Evolutionary conservation across 1,284 basidiomycete genomes (phyloP).

Genomic region (Marasmius oreades): DNA sequence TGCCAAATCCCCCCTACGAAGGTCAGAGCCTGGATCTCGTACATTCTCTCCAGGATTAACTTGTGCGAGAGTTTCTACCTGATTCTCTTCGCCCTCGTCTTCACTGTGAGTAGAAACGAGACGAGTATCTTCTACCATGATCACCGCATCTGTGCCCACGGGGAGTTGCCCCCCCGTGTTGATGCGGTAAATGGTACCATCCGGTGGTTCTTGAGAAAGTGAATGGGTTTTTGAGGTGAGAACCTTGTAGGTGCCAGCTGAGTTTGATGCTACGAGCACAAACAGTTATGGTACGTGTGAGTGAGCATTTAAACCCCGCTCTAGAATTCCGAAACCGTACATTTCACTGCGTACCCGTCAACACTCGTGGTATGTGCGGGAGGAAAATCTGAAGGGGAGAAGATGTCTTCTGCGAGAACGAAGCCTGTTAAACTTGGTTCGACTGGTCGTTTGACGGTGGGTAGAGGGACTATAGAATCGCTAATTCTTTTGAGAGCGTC

Average conservation of each 20-base stretch:
- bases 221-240: conserved; percentile 54
- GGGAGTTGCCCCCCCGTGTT: conserved; percentile 81
- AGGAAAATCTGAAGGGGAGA: conserved; percentile 62
- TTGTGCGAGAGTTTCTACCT: conserved; percentile 64
- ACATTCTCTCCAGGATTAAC: conserved; percentile 72
- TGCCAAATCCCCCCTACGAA: conserved; percentile 63
- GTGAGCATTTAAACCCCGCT: neutral
- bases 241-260: conserved; percentile 68
- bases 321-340: conserved; percentile 29
- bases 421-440: conserved; percentile 54
- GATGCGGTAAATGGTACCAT: conserved; percentile 64
- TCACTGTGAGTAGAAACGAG: conserved; percentile 48
- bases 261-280: conserved; percentile 45
- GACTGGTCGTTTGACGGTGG: conserved; percentile 38
- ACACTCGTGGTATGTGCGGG: conserved; percentile 72
- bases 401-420: conserved; percentile 74
- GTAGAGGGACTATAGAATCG: conserved; percentile 44
- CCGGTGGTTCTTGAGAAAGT: conserved; percentile 38
- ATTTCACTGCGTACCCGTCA: conserved; percentile 82
- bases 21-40: conserved; percentile 72
- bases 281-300: neutral
- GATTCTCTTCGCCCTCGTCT: conserved; percentile 56
- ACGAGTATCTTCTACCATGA: conserved; percentile 91
- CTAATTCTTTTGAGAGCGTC: conserved; percentile 61
- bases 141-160: conserved; percentile 68